A percentile compares a stretch with the other conserved stretches of the same genome.
phyloP scores from a whole-genome alignment of 129 eudicot species.

The Artemisia tridentata region DNA sequence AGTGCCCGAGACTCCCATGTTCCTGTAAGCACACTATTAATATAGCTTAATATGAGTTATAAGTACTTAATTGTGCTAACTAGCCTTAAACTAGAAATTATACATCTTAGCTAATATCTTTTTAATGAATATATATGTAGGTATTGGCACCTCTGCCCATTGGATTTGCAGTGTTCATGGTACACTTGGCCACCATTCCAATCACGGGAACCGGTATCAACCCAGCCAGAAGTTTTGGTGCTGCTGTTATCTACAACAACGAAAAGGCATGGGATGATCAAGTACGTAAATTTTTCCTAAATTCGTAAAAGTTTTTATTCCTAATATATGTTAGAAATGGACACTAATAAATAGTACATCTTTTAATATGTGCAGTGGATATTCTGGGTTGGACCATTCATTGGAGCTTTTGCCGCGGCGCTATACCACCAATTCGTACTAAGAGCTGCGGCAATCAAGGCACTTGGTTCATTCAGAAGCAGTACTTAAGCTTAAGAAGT shows the following conservation, averaged over 20 bases:
- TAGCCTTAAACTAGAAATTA: too few species aligned
- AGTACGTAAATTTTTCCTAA: slow-evolving; percentile 19
- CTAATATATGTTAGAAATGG: too few species aligned
- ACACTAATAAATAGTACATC: too few species aligned
- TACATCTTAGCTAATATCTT: background rate
- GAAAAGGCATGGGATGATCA: slow-evolving; percentile 62
- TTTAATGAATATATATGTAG: slow-evolving; percentile 13
- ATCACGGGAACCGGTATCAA: slow-evolving; percentile 64
- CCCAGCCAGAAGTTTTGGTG: slow-evolving; percentile 64
- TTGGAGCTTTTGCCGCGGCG: slow-evolving; percentile 78
- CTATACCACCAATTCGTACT: slow-evolving; percentile 68
- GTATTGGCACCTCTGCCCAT: slow-evolving; percentile 73
- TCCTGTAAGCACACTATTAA: slow-evolving; percentile 50
- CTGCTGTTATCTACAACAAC: slow-evolving; percentile 54
- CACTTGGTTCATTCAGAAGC: slow-evolving; percentile 79
- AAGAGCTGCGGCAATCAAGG: slow-evolving; percentile 74
- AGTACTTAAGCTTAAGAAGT: slow-evolving; percentile 38
- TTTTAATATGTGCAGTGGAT: slow-evolving; percentile 51
- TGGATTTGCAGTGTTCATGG: slow-evolving; percentile 65
- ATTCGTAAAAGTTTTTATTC: background rate
- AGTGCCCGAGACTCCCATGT: slow-evolving; percentile 94
- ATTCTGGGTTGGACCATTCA: slow-evolving; percentile 79
- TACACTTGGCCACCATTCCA: slow-evolving; percentile 66
- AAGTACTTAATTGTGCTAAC: background rate
- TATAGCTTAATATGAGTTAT: background rate